Conservation (phyloP, 2,329 filamentous ascomycete genomes). For the Simplicillium sp. region DNA sequence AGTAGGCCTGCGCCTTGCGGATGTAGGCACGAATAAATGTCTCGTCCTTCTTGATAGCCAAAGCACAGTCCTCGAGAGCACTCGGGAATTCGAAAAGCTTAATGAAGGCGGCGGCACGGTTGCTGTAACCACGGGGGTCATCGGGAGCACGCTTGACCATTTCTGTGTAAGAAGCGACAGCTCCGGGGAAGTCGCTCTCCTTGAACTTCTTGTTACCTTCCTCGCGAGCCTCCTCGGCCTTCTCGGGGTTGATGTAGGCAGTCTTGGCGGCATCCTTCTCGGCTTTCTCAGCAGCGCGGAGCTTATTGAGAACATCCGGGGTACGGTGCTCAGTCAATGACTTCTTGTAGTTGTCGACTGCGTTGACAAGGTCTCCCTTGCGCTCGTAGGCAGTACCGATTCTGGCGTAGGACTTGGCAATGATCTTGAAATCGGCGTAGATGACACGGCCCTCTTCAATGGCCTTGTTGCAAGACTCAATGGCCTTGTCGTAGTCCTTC, state of each 20-base stretch:
- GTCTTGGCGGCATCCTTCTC: slow-evolving; percentile 67
- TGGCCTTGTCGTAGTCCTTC: slow-evolving; percentile 80
- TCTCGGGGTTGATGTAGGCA: slow-evolving; percentile 79
- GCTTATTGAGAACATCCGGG: slow-evolving; percentile 85
- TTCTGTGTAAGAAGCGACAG: slow-evolving; percentile 87
- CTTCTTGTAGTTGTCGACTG: slow-evolving; percentile 84
- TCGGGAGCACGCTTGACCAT: slow-evolving; percentile 94
- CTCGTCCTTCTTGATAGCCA: slow-evolving; percentile 81
- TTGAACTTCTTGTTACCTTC: slow-evolving; percentile 97
- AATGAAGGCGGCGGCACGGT: slow-evolving; percentile 92
- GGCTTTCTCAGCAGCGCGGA: slow-evolving; percentile 80
- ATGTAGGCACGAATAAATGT: slow-evolving; percentile 95
- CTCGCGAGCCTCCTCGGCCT: slow-evolving; percentile 92
- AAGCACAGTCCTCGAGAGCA: slow-evolving; percentile 85
- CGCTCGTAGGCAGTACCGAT: slow-evolving; percentile 94
- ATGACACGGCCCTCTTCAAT: slow-evolving; percentile 83
- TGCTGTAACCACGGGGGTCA: slow-evolving; percentile 90
- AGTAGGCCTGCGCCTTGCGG: slow-evolving; percentile 89
- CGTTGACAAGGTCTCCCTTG: slow-evolving; percentile 66
- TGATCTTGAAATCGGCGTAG: slow-evolving; percentile 94
- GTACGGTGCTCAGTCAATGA: slow-evolving; percentile 95
- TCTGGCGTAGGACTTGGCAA: slow-evolving; percentile 95
- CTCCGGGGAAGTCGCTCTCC: slow-evolving; percentile 87
- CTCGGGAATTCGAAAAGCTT: slow-evolving; percentile 94
- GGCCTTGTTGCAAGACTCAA: slow-evolving; percentile 80